Percentiles rank a stretch among this genome's conserved stretches.
phyloP scores from a whole-genome alignment of 164 flowering plant genomes.

The Kalanchoe fedtschenkoi region DNA sequence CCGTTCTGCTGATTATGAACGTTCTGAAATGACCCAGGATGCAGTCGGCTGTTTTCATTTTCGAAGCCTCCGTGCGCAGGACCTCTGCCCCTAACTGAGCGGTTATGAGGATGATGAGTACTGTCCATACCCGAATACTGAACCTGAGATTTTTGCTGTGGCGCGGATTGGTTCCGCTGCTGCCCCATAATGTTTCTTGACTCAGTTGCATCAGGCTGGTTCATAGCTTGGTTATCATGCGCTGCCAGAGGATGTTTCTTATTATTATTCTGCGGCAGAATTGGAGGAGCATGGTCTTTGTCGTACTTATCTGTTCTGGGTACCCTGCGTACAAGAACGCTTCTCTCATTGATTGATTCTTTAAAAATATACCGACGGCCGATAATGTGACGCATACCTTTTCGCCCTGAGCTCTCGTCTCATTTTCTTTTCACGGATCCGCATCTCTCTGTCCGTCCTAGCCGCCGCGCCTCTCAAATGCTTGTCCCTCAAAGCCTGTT shows the following conservation, averaged over 20 bases:
- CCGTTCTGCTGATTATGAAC: not conserved
- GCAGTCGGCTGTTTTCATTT: not conserved
- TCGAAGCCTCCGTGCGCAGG: not conserved
- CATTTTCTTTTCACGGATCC: conserved; percentile 44
- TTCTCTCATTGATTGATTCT: not conserved
- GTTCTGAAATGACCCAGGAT: not conserved
- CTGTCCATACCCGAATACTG: not conserved
- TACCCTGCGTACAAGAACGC: not conserved
- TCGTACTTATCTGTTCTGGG: conserved; percentile 13
- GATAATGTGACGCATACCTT: conserved; percentile 17
- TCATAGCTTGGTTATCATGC: not conserved
- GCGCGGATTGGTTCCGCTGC: not conserved
- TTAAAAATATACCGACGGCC: not conserved
- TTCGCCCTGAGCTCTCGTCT: conserved; percentile 21
- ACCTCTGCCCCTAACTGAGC: not conserved
- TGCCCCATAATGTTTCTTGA: not conserved
- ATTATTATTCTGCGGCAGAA: not conserved
- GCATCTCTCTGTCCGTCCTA: conserved; percentile 43
- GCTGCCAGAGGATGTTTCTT: not conserved
- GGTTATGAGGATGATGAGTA: not conserved
- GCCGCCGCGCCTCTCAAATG: conserved; percentile 66
- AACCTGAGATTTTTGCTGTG: not conserved
- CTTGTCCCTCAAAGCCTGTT: conserved; percentile 50
- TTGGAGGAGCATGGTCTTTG: conserved; percentile 2
- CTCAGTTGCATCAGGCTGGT: not conserved